Conservation (phyloP, 352 stramenopile species). For the Globisporangium solare region DNA sequence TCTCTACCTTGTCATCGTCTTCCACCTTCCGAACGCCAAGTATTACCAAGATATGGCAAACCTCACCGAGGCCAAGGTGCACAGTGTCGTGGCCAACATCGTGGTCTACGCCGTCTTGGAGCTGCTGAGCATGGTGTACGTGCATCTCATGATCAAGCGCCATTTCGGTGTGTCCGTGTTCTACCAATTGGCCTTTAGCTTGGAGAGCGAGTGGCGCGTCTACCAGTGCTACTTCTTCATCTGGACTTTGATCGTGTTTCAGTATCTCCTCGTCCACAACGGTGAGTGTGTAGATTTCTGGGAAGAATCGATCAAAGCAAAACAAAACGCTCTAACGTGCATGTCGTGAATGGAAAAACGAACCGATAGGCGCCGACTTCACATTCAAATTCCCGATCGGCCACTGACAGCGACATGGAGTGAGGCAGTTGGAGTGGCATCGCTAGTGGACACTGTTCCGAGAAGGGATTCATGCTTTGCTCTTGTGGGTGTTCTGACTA, state of each 20-base stretch:
- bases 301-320: no score
- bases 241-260: slow-evolving; percentile 24
- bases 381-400: no score
- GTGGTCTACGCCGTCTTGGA: slow-evolving; percentile 19
- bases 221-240: slow-evolving; percentile 29
- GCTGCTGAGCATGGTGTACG: slow-evolving; percentile 18
- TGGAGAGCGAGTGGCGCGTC: slow-evolving; percentile 24
- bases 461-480: no score
- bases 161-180: slow-evolving; percentile 23
- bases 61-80: slow-evolving; percentile 6
- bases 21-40: slow-evolving; percentile 21
- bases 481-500: no score
- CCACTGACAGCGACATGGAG: not conserved
- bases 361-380: no score
- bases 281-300: not conserved
- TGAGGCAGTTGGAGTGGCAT: not conserved
- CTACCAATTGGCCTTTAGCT: slow-evolving; percentile 29
- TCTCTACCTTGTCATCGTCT: slow-evolving; percentile 26
- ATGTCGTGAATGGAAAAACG: no score
- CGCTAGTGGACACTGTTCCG: no score
- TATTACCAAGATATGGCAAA: slow-evolving; percentile 26
- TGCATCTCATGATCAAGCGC: slow-evolving; percentile 13
- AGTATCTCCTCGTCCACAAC: slow-evolving; percentile 21
- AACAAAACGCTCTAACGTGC: no score
- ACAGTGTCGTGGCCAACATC: slow-evolving; percentile 9